These are phyloP conservation scores for Apophysomyces elegans DNA, from an alignment of 371 early-diverging fungal species.

Conservation along the genomic window DNA sequence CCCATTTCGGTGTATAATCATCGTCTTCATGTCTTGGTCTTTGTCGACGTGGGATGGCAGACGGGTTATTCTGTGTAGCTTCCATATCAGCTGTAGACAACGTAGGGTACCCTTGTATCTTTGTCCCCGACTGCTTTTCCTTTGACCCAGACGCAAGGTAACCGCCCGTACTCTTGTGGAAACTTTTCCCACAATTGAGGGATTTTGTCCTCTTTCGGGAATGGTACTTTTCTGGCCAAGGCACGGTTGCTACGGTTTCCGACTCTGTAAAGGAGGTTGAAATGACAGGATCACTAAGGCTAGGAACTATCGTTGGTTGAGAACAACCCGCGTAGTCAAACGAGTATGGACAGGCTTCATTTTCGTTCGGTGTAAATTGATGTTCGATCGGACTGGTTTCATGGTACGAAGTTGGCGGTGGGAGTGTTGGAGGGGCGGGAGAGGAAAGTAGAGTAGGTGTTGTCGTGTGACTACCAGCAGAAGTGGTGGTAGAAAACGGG, in stretches of 20 bases:
- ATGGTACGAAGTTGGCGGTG: not conserved
- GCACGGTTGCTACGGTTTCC: not conserved
- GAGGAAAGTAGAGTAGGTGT: slow-evolving; percentile 5
- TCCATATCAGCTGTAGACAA: slow-evolving; percentile 1
- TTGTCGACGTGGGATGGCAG: slow-evolving; percentile 59
- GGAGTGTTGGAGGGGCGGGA: not conserved
- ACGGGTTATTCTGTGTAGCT: not conserved
- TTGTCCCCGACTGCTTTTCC: not conserved
- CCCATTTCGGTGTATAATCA: slow-evolving; percentile 89
- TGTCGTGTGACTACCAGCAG: slow-evolving; percentile 1
- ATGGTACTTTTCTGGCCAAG: slow-evolving; percentile 5
- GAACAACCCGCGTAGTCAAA: not conserved
- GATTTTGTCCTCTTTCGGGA: slow-evolving; percentile 6
- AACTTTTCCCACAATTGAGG: not conserved
- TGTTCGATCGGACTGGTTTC: not conserved
- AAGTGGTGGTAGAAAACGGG: not conserved
- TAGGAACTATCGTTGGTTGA: not conserved
- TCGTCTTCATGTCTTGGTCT: slow-evolving; percentile 75
- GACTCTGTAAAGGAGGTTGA: not conserved
- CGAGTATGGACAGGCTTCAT: not conserved
- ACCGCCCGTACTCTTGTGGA: not conserved
- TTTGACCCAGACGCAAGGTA: not conserved
- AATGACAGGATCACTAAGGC: slow-evolving; percentile 1
- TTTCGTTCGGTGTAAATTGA: not conserved
- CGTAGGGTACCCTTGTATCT: not conserved